Evolutionary conservation across 2,329 filamentous ascomycete species (phyloP), one percentile per base, ranked within the genome.

Genomic region (Drechslera avenae): DNA sequence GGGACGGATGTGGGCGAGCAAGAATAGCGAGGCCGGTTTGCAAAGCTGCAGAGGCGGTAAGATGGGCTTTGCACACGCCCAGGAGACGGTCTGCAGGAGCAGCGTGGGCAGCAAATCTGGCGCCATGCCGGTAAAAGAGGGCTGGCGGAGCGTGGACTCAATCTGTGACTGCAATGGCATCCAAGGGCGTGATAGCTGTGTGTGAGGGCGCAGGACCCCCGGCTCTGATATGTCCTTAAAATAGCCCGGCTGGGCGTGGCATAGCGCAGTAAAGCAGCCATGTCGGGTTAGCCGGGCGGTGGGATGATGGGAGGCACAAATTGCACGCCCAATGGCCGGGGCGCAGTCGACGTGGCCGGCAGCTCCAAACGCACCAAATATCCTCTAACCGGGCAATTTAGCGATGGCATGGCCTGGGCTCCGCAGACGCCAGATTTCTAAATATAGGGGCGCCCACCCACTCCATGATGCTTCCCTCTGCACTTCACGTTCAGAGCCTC

Each of bases 401-500:
- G 56, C 60, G 59, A 50, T 37, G 19, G 49, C 43, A 50, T 46
- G 63, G 63, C 54, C 63, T 56, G 57, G 61, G 52, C 60, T 56
- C 36, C 47, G 51, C 56, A 59, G 58, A 52, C 59, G 57, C 41
- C 50, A 57, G 49, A 36, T 31, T 63, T 63, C 65, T 67, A 67
- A 63, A 62, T 64, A 62, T 67, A 65, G 59, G 46, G 52, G 46
- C 44, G 53, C 49, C 50, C 59, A 54, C 60, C 59, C 59, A 44
- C 52, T 53, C 55, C 54, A 58, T 59, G 47, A 51, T 63, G 44
- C 56, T 50, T 60, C 61, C 54, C 59, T 63, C 59, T 65, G 63
- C 62, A 64, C 63, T 63, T 66, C 55, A 53, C 60, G 44, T 58
- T 56, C 54, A 63, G 64, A 68, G 64, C 62, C 66, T 65, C 66